These are phyloP conservation scores for Nasturtium officinale DNA, from an alignment of 345 rosid genomes.

Conservation along the genomic window DNA sequence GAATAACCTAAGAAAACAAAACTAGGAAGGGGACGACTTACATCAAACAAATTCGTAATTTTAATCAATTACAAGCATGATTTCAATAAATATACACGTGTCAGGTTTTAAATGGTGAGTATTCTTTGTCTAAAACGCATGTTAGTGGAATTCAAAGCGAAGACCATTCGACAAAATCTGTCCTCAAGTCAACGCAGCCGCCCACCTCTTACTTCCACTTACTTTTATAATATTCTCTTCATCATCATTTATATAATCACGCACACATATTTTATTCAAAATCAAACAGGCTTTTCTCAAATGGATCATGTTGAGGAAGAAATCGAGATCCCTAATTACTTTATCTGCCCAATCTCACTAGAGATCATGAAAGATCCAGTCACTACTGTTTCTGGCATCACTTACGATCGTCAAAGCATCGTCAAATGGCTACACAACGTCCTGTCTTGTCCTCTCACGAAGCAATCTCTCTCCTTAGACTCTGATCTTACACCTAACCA, in stretches of 20 bases:
- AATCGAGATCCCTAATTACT: slow-evolving; percentile 67
- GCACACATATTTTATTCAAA: slow-evolving; percentile 22
- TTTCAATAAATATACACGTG: slow-evolving; percentile 13
- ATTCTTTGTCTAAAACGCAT: slow-evolving; percentile 1
- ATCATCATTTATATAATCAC: background rate
- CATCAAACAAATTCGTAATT: background rate
- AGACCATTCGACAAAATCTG: slow-evolving; percentile 31
- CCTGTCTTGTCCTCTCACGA: slow-evolving; percentile 66
- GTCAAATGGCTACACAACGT: slow-evolving; percentile 63
- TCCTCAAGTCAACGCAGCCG: slow-evolving; percentile 41
- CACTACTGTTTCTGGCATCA: slow-evolving; percentile 70
- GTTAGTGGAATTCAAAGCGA: slow-evolving; percentile 35
- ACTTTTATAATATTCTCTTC: background rate
- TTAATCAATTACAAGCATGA: slow-evolving; percentile 14
- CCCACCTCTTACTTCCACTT: slow-evolving; percentile 33
- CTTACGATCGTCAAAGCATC: slow-evolving; percentile 81
- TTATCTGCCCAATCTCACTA: slow-evolving; percentile 78
- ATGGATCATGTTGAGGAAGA: slow-evolving; percentile 48
- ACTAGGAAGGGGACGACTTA: background rate
- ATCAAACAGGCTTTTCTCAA: background rate
- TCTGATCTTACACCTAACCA: slow-evolving; percentile 80
- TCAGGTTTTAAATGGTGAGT: background rate
- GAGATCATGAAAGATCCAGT: slow-evolving; percentile 92
- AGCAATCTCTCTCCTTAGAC: slow-evolving; percentile 55
- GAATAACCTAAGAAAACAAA: background rate